phyloP scores from a whole-genome alignment of 106 monocot species.

The Apostasia ramifera region DNA sequence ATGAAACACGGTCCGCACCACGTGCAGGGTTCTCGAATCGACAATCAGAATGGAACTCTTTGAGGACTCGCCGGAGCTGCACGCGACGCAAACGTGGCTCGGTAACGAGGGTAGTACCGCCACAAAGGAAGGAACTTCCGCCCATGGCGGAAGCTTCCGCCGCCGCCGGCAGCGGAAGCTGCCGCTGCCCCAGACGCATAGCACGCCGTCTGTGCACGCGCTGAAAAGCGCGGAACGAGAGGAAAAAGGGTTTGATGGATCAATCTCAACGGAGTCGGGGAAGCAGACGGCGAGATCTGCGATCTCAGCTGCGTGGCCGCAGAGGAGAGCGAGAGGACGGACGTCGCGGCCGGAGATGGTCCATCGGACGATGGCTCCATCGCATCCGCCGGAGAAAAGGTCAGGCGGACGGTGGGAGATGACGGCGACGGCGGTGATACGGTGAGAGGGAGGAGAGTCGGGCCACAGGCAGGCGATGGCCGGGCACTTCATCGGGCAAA shows the following conservation, averaged over 20 bases:
- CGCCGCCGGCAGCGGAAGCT: slow-evolving; percentile 59
- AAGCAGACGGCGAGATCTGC: slow-evolving; percentile 21
- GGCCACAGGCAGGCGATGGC: slow-evolving; percentile 68
- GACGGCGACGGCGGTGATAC: slow-evolving; percentile 31
- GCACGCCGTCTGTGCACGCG: slow-evolving; percentile 57
- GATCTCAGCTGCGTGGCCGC: slow-evolving; percentile 41
- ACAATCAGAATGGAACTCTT: slow-evolving; percentile 47
- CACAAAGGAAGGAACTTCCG: slow-evolving; percentile 33
- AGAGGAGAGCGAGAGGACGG: slow-evolving; percentile 24
- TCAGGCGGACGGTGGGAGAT: slow-evolving; percentile 15
- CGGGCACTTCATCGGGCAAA: slow-evolving; percentile 58
- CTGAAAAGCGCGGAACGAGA: slow-evolving; percentile 30
- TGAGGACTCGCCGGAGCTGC: slow-evolving; percentile 14
- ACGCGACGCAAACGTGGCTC: slow-evolving; percentile 40
- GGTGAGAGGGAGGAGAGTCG: slow-evolving; percentile 45
- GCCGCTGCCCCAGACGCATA: slow-evolving; percentile 58
- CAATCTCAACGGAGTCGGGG: slow-evolving; percentile 3
- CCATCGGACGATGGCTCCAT: slow-evolving; percentile 87
- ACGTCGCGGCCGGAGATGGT: slow-evolving; percentile 8
- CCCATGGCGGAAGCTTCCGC: slow-evolving; percentile 62
- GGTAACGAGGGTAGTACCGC: slow-evolving; percentile 24
- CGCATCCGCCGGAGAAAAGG: slow-evolving; percentile 74
- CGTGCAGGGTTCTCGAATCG: slow-evolving; percentile 44
- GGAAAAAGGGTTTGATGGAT: slow-evolving; percentile 8
- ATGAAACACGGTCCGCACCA: slow-evolving; percentile 50